Conservation (phyloP, 306 rosid genomes). For the Cucurbita maxima region DNA sequence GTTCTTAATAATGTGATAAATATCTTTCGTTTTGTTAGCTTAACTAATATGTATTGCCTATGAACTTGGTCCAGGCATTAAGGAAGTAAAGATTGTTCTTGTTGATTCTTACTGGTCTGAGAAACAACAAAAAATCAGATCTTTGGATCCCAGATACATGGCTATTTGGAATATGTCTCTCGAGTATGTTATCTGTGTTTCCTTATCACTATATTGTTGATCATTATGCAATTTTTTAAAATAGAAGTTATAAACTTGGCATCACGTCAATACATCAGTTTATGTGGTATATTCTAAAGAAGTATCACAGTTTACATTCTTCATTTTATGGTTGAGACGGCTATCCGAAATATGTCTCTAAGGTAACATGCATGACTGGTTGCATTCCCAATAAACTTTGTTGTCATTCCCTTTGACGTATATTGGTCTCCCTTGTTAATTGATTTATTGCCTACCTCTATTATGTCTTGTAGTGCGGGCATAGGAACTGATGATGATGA, state of each 20-base stretch:
- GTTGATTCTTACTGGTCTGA: slow-evolving; percentile 54
- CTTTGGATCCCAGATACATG: slow-evolving; percentile 44
- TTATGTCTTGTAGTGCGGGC: slow-evolving; percentile 18
- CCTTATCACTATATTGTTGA: not conserved
- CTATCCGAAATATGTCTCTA: not conserved
- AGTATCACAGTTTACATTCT: not conserved
- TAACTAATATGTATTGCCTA: slow-evolving; percentile 2
- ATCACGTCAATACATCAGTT: not conserved
- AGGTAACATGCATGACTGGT: not conserved
- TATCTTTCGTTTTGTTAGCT: not conserved
- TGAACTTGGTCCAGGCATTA: slow-evolving; percentile 40
- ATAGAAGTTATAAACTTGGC: not conserved
- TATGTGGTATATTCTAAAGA: not conserved
- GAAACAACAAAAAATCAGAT: slow-evolving; percentile 43
- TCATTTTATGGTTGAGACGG: not conserved
- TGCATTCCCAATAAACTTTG: not conserved
- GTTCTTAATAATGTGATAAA: not conserved
- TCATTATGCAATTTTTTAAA: not conserved
- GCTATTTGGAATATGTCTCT: slow-evolving; percentile 34
- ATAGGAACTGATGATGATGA: slow-evolving; percentile 28
- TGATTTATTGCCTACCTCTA: not conserved
- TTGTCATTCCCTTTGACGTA: not conserved
- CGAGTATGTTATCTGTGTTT: slow-evolving; percentile 33
- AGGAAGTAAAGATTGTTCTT: slow-evolving; percentile 56
- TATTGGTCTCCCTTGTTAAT: not conserved